Conservation (phyloP, 1,284 basidiomycete genomes). For the Athelia sp. region DNA sequence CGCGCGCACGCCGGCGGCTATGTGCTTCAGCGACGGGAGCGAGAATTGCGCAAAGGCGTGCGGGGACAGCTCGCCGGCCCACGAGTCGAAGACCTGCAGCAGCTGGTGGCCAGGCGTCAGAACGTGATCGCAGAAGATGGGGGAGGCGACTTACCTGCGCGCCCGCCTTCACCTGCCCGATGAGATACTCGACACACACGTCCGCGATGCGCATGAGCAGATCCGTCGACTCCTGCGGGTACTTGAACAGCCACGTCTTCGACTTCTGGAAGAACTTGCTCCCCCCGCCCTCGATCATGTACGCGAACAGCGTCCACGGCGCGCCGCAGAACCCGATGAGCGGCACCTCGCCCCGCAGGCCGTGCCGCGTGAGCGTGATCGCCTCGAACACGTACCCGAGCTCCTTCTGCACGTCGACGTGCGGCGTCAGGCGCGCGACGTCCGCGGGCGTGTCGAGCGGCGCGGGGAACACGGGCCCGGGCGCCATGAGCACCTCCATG, state of each 20-base stretch:
- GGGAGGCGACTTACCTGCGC: conserved; percentile 66
- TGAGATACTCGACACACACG: conserved; percentile 82
- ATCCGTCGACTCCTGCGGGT: conserved; percentile 76
- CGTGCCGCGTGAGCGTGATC: conserved; percentile 76
- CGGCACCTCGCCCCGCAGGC: conserved; percentile 81
- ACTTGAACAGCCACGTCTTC: conserved; percentile 90
- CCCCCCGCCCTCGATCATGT: conserved; percentile 95
- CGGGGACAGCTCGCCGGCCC: conserved; percentile 86
- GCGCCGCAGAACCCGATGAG: conserved; percentile 95
- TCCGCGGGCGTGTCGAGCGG: conserved; percentile 79
- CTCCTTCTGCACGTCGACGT: conserved; percentile 77
- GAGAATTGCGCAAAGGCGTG: conserved; percentile 80
- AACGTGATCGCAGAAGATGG: conserved; percentile 2
- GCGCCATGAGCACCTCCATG: conserved; percentile 91
- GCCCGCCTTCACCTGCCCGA: conserved; percentile 89
- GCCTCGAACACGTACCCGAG: conserved; percentile 90
- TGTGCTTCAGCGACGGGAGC: conserved; percentile 60
- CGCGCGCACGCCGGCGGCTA: conserved; percentile 58
- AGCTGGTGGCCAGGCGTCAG: conserved; percentile 45
- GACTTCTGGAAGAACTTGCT: conserved; percentile 85
- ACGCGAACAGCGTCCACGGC: conserved; percentile 95
- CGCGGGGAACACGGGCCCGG: conserved; percentile 82
- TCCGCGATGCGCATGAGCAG: conserved; percentile 77
- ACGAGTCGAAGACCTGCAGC: conserved; percentile 94
- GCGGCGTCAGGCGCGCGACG: conserved; percentile 50